Evolutionary conservation across 2,329 filamentous ascomycete genomes (phyloP).

Genomic region (Exophiala spinifera): DNA sequence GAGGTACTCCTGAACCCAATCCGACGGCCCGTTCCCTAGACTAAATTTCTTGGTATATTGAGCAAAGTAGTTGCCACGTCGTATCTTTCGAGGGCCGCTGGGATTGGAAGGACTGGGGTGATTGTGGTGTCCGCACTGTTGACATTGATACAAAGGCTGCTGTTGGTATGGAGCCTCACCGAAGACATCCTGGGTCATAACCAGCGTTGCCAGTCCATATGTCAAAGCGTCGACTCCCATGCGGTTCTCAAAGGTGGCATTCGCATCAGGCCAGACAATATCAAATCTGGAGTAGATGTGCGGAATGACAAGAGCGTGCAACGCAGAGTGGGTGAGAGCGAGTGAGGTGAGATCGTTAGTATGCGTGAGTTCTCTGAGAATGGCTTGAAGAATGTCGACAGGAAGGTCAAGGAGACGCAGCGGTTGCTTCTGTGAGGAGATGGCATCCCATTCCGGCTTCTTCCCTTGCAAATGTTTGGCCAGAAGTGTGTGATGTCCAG

Average conservation of each 20-base stretch:
- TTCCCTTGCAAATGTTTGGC: slow-evolving; percentile 26
- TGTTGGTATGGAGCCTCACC: slow-evolving; percentile 46
- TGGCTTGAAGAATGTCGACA: slow-evolving; percentile 72
- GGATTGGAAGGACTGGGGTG: slow-evolving; percentile 29
- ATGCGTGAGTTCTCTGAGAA: slow-evolving; percentile 76
- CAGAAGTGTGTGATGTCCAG: slow-evolving; percentile 14
- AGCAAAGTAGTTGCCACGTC: slow-evolving; percentile 71
- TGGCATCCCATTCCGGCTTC: slow-evolving; percentile 27
- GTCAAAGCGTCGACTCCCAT: slow-evolving; percentile 78
- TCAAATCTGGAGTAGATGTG: slow-evolving; percentile 83
- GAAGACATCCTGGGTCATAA: slow-evolving; percentile 67
- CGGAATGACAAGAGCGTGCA: slow-evolving; percentile 72
- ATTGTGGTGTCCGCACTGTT: slow-evolving; percentile 34
- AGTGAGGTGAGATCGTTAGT: slow-evolving; percentile 79
- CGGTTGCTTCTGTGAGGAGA: slow-evolving; percentile 49
- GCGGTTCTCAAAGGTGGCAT: slow-evolving; percentile 60
- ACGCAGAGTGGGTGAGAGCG: slow-evolving; percentile 71
- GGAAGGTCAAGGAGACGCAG: slow-evolving; percentile 71
- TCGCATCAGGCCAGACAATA: slow-evolving; percentile 80
- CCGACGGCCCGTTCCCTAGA: slow-evolving; percentile 72
- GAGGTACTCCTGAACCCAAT: slow-evolving; percentile 78
- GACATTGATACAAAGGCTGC: slow-evolving; percentile 15
- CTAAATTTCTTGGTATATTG: slow-evolving; percentile 79
- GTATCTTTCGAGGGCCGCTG: slow-evolving; percentile 30
- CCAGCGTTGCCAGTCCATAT: slow-evolving; percentile 75